Conservation (phyloP, 2,329 filamentous ascomycete genomes). For the Apiospora phragmitis region DNA sequence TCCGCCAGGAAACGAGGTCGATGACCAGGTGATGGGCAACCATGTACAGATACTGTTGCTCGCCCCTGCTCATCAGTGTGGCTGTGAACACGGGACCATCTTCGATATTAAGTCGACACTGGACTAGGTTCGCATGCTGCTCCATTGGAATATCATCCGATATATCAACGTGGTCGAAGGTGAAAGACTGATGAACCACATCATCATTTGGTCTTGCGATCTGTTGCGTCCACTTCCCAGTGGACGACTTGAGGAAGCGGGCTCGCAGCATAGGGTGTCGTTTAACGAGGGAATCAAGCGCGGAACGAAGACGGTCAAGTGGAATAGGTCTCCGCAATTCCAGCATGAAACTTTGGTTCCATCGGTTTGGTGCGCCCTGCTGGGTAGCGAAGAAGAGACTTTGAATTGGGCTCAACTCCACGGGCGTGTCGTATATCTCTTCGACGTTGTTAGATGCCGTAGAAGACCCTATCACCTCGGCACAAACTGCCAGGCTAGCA, state of each 20-base stretch:
- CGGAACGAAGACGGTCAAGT: neutral
- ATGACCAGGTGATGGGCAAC: neutral
- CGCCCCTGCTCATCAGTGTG: neutral
- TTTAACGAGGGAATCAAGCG: slow-evolving; percentile 4
- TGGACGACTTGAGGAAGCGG: neutral
- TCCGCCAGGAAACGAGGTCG: neutral
- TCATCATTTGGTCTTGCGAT: neutral
- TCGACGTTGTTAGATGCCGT: neutral
- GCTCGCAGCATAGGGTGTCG: neutral
- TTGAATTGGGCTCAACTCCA: slow-evolving; percentile 8
- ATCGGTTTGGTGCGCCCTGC: slow-evolving; percentile 4
- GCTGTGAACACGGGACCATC: slow-evolving; percentile 1
- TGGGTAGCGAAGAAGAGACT: slow-evolving; percentile 11
- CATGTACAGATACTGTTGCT: neutral
- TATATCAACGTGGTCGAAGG: neutral
- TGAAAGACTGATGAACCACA: neutral
- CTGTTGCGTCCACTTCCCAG: neutral
- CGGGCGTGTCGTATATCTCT: slow-evolving; percentile 12
- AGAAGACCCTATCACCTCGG: neutral
- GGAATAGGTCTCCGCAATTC: neutral
- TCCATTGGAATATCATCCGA: neutral
- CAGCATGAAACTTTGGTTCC: slow-evolving; percentile 14
- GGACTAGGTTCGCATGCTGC: neutral
- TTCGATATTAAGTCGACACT: neutral
- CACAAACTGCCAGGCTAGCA: slow-evolving; percentile 9